A percentile compares a stretch with the other conserved stretches of the same genome.
phyloP scores from a whole-genome alignment of 2,329 filamentous ascomycete species.

The Bipolaris gigantea region DNA sequence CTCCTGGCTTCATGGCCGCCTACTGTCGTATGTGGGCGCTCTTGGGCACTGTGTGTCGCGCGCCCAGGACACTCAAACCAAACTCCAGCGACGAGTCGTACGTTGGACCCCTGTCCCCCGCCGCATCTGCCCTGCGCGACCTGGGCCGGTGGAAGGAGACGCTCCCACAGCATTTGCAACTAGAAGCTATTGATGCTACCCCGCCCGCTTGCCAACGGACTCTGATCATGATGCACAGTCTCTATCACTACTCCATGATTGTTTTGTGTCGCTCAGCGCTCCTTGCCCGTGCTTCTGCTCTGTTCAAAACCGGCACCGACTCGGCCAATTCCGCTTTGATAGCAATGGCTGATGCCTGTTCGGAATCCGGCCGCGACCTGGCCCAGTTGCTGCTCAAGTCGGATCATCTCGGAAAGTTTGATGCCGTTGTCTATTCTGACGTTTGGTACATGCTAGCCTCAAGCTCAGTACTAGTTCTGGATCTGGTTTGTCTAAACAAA shows the following conservation, averaged over 20 bases:
- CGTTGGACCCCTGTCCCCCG: constrained; percentile 44
- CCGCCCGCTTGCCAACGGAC: constrained; percentile 43
- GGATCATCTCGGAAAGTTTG: constrained; percentile 44
- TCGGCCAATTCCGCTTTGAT: constrained; percentile 31
- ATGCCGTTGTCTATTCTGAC: constrained; percentile 48
- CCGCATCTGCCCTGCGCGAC: constrained; percentile 44
- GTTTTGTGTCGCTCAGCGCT: constrained; percentile 46
- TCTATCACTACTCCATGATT: constrained; percentile 47
- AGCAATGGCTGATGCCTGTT: constrained; percentile 44
- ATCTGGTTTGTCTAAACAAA: constrained; percentile 39
- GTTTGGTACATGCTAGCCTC: constrained; percentile 47
- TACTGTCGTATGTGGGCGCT: constrained; percentile 44
- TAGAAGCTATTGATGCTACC: constrained; percentile 38
- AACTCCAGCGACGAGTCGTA: constrained; percentile 43
- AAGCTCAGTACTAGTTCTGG: constrained; percentile 45
- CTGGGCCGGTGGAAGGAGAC: constrained; percentile 45
- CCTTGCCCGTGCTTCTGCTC: constrained; percentile 41
- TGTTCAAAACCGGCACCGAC: constrained; percentile 33
- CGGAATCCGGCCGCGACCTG: constrained; percentile 42
- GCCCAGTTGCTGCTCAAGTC: constrained; percentile 43
- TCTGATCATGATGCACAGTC: constrained; percentile 45
- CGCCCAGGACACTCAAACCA: constrained; percentile 38
- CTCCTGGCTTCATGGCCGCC: constrained; percentile 46
- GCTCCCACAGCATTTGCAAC: constrained; percentile 44
- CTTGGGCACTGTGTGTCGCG: constrained; percentile 45